These are phyloP conservation scores for Esteya vermicola DNA, from an alignment of 2,329 filamentous ascomycete species.

Conservation along the genomic window DNA sequence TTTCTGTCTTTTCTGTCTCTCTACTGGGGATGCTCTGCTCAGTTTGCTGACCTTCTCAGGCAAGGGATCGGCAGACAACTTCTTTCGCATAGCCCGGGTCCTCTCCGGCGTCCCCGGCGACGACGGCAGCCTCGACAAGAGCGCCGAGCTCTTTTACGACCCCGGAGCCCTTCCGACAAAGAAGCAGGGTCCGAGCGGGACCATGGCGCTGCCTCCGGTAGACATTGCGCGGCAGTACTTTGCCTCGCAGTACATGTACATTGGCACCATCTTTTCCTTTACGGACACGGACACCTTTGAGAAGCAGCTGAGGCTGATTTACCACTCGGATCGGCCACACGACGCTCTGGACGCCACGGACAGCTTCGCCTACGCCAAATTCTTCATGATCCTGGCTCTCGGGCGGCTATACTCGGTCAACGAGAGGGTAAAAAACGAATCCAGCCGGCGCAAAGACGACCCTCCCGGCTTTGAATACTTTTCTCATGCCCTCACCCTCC, in stretches of 20 bases:
- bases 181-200: conserved; percentile 5
- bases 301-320: conserved; percentile 26
- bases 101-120: conserved; percentile 15
- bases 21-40: background rate
- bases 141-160: conserved; percentile 20
- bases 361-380: conserved; percentile 35
- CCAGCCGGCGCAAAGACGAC: conserved; percentile 9
- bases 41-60: conserved; percentile 9
- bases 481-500: conserved; percentile 31
- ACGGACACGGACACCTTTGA: conserved; percentile 33
- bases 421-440: conserved; percentile 35
- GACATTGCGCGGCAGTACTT: conserved; percentile 30
- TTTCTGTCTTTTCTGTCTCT: background rate
- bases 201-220: conserved; percentile 28
- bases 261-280: conserved; percentile 42
- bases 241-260: conserved; percentile 36
- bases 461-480: conserved; percentile 43
- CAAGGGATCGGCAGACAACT: conserved; percentile 23
- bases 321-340: conserved; percentile 20
- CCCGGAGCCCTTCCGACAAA: conserved; percentile 19
- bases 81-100: conserved; percentile 21
- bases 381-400: conserved; percentile 37
- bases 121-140: conserved; percentile 18
- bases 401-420: conserved; percentile 44
- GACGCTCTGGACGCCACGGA: conserved; percentile 28